Evolutionary conservation across 2,329 filamentous ascomycete species (phyloP), one percentile per base, ranked within the genome.

Genomic region (Sclerotinia glacialis): DNA sequence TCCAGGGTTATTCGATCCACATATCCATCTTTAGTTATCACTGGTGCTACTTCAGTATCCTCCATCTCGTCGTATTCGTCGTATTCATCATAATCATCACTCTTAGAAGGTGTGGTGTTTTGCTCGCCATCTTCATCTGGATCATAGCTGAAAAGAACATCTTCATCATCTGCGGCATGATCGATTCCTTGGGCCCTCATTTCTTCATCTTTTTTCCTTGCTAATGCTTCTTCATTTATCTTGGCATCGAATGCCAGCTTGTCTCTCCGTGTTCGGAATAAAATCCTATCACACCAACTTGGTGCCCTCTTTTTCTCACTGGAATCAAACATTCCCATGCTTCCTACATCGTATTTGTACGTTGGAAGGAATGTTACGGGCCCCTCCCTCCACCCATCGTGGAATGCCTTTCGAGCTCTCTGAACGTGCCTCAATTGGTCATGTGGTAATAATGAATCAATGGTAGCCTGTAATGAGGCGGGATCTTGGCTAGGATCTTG

Each of bases 311-410:
- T 89, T 80, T 99, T 99, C 76, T 98, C 95, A 71, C 93, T 97
- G 0, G 93, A 92, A 78, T 99, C 96, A 76, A 97, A 99, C 40
- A 93, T 85, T 2, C 91, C 91, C 42, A 97, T 86, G 40, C 90
- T 96, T n/a, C 95, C 95, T 37, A 97, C 83, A 74, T 99, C 96
- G 72, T 99, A 99, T 77, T 99, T 99, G 78, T 99, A 99, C 0
- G 95, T 96, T 1, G 95, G 95, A 21, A 98, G 77, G 74, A 99
- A 99, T 1, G 86, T 86, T 66, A 99, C 93, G 0, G 87, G 83
- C 0, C 93, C 95, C 81, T 99, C 95, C 61, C 85, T 84, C 93
- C 95, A 99, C 1, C 93, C 94, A 69, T 97, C 91, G 68, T 96
- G 86, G 69, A 99, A 96, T 0, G 88, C 87, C 75, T 90, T 95